Evolutionary conservation across 768 basidiomycete species (phyloP).

Genomic region (Naganishia vaughanmartiniae): DNA sequence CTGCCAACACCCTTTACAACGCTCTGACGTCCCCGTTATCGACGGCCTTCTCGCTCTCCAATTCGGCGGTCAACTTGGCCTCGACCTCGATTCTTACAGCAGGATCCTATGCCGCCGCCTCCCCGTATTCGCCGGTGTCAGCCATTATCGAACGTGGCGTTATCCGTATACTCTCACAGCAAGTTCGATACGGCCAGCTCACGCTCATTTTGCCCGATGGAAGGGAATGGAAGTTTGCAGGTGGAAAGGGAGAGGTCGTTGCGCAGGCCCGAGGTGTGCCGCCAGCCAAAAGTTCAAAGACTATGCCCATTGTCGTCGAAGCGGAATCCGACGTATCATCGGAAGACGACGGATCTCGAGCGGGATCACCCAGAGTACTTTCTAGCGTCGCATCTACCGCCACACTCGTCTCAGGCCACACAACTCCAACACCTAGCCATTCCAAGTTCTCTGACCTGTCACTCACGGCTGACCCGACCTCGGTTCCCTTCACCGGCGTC

Average conservation of each 20-base stretch:
- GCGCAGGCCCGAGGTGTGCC: not conserved
- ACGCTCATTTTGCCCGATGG: conserved; percentile 27
- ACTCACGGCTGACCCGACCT: not conserved
- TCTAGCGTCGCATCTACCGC: not conserved
- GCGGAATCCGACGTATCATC: conserved; percentile 1
- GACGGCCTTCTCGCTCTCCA: conserved; percentile 3
- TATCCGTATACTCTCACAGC: conserved; percentile 2
- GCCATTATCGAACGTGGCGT: conserved; percentile 2
- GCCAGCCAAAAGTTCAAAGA: too few species aligned
- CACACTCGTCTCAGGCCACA: not conserved
- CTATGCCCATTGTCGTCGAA: not conserved
- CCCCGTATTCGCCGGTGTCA: conserved; percentile 1
- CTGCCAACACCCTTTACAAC: conserved; percentile 1
- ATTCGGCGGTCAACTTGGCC: conserved; percentile 3
- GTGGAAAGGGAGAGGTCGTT: not conserved
- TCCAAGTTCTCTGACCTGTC: not conserved
- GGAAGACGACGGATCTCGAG: conserved; percentile 2
- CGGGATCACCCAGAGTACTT: not conserved
- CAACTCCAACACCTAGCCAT: not conserved
- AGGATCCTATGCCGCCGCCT: not conserved
- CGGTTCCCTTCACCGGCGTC: conserved; percentile 15
- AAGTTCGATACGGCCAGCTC: conserved; percentile 23
- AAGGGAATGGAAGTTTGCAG: conserved; percentile 16
- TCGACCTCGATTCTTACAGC: not conserved
- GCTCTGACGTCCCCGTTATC: conserved; percentile 9